These are phyloP conservation scores for Hansenula anomala DNA, from an alignment of 1,139 yeast species.

Conservation along the genomic window DNA sequence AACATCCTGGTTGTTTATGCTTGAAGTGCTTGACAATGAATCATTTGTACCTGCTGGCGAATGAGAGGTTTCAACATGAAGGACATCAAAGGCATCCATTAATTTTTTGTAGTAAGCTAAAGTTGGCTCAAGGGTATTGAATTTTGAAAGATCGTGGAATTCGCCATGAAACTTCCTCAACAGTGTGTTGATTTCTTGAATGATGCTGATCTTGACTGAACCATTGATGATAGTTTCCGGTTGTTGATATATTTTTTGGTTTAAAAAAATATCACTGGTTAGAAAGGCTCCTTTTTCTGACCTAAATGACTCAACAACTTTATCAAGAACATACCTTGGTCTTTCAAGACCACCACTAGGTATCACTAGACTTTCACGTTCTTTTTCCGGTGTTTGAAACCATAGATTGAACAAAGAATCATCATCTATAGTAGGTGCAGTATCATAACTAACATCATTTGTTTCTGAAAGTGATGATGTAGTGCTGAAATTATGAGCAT, in stretches of 20 bases:
- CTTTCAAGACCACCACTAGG: constrained; percentile 4
- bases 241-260: constrained; percentile 5
- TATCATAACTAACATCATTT: background rate
- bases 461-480: background rate
- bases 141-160: background rate
- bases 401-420: background rate
- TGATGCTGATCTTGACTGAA: constrained; percentile 12
- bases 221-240: constrained; percentile 9
- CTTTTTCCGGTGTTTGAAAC: background rate
- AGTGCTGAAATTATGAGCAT: too few species aligned
- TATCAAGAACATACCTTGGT: constrained; percentile 5
- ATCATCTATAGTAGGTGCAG: background rate
- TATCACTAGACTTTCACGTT: background rate
- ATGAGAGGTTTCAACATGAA: constrained; percentile 1
- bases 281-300: constrained; percentile 8
- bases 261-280: constrained; percentile 4
- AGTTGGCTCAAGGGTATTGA: constrained; percentile 1
- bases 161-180: constrained; percentile 6
- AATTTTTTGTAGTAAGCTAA: constrained; percentile 9
- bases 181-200: constrained; percentile 11
- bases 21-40: background rate
- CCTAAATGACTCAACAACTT: constrained; percentile 8
- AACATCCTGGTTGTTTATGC: background rate
- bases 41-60: background rate
- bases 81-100: constrained; percentile 12